These are phyloP conservation scores for Heliamphora pulchella DNA, from an alignment of 179 eudicot species.

Conservation along the genomic window DNA sequence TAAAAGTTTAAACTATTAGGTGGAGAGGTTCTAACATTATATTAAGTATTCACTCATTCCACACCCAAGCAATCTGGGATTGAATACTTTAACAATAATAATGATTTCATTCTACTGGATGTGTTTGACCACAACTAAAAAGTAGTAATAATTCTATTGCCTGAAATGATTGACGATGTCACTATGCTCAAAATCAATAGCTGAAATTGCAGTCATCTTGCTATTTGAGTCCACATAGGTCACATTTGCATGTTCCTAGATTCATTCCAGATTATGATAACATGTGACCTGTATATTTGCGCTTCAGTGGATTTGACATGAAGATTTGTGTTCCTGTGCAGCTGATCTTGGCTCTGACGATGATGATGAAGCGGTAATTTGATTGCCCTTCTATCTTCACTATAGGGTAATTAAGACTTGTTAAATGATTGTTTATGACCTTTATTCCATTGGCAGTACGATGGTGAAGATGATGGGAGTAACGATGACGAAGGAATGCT, in stretches of 20 bases:
- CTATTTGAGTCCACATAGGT: neutral
- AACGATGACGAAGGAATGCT: conserved; percentile 80
- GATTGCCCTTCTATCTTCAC: neutral
- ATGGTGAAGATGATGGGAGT: conserved; percentile 46
- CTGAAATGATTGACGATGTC: neutral
- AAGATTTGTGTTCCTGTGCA: conserved; percentile 26
- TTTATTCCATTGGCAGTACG: conserved; percentile 32
- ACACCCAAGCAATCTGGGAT: too few species aligned
- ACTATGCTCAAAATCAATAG: neutral
- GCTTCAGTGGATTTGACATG: conserved; percentile 15
- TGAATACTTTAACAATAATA: too few species aligned
- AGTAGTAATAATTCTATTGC: neutral
- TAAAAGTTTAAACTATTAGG: too few species aligned
- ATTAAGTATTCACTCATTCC: too few species aligned
- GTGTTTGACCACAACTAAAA: neutral
- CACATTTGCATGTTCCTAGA: neutral
- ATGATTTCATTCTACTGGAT: neutral
- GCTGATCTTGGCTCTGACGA: conserved; percentile 48
- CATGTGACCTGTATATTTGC: neutral
- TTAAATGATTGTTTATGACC: conserved; percentile 7
- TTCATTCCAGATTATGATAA: neutral
- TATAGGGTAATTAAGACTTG: neutral
- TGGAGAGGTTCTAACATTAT: too few species aligned
- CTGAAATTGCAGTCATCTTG: neutral
- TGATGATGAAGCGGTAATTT: conserved; percentile 42